A percentile compares a stretch with the other conserved stretches of the same genome.
phyloP scores from a whole-genome alignment of 2,329 filamentous ascomycete species.

The Lasiodiplodia citricola region DNA sequence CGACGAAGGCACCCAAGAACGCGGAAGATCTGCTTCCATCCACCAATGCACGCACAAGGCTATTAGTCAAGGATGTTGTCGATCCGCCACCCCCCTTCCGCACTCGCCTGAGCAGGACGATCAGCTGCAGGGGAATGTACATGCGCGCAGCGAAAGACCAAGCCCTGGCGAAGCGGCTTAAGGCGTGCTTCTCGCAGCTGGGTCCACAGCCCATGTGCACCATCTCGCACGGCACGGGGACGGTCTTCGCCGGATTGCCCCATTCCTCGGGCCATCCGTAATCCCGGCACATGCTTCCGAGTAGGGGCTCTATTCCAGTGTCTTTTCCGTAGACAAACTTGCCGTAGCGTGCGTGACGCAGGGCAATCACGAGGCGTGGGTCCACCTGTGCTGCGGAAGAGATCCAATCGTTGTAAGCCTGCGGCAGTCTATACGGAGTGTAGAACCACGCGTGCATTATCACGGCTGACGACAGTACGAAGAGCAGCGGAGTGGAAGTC shows the following conservation, averaged over 20 bases:
- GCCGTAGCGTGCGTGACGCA: constrained; percentile 69
- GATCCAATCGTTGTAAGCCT: constrained; percentile 82
- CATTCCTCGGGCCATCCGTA: constrained; percentile 70
- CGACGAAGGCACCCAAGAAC: constrained; percentile 78
- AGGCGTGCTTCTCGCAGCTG: constrained; percentile 74
- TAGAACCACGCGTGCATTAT: constrained; percentile 95
- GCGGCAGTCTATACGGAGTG: constrained; percentile 70
- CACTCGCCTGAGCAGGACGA: constrained; percentile 31
- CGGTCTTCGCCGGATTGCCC: constrained; percentile 71
- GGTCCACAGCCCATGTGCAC: constrained; percentile 80
- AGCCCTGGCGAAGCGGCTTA: constrained; percentile 69
- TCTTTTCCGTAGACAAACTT: constrained; percentile 74
- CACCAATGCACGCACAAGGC: constrained; percentile 57
- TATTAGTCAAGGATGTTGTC: constrained; percentile 34
- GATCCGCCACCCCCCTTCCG: constrained; percentile 24
- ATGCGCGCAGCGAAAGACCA: constrained; percentile 78
- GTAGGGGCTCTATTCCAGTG: constrained; percentile 70
- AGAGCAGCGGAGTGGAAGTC: constrained; percentile 61
- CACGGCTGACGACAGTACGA: constrained; percentile 72
- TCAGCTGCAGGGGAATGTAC: constrained; percentile 75
- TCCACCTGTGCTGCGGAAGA: constrained; percentile 77
- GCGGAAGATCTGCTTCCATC: constrained; percentile 74
- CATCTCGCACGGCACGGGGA: constrained; percentile 81
- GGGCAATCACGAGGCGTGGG: constrained; percentile 72
- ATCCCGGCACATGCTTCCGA: constrained; percentile 74